Evolutionary conservation across 108 stramenopile species (phyloP).

Genomic region (Licmophora abbreviata): DNA sequence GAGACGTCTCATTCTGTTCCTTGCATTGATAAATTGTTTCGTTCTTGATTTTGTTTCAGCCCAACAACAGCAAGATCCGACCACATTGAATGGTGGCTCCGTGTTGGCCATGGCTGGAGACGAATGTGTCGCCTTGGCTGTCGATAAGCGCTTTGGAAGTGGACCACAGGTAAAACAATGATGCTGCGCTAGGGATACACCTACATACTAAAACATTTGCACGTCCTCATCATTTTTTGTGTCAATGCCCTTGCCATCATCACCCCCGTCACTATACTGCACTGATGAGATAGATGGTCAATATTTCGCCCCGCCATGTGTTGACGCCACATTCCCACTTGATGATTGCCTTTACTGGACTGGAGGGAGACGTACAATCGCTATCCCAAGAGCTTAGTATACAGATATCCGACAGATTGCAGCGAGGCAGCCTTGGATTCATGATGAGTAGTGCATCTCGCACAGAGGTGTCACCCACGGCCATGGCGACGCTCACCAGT

Average conservation of each 20-base stretch:
- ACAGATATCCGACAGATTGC: slow-evolving; percentile 32
- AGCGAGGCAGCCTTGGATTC: slow-evolving; percentile 35
- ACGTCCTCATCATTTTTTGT: not conserved
- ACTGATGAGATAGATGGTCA: slow-evolving; percentile 40
- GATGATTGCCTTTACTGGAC: slow-evolving; percentile 66
- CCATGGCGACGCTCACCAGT: slow-evolving; percentile 60
- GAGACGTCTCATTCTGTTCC: too few species aligned
- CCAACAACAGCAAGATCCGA: slow-evolving; percentile 47
- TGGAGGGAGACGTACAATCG: slow-evolving; percentile 75
- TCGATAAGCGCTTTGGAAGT: slow-evolving; percentile 75
- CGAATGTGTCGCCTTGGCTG: slow-evolving; percentile 68
- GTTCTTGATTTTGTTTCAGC: too few species aligned
- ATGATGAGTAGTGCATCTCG: slow-evolving; percentile 6
- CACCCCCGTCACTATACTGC: slow-evolving; percentile 11
- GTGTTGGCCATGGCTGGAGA: slow-evolving; percentile 81
- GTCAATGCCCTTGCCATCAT: not conserved
- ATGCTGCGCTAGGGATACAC: not conserved
- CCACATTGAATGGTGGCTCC: slow-evolving; percentile 70
- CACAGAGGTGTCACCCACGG: slow-evolving; percentile 31
- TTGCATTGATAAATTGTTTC: too few species aligned
- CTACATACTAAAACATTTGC: slow-evolving; percentile 2
- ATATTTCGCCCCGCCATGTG: slow-evolving; percentile 27
- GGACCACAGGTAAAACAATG: slow-evolving; percentile 40
- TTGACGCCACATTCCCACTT: slow-evolving; percentile 19
- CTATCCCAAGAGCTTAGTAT: slow-evolving; percentile 47